Base-by-base conservation (phyloP, 2,329 filamentous ascomycete species). In the Ophiocordyceps robertsii region DNA sequence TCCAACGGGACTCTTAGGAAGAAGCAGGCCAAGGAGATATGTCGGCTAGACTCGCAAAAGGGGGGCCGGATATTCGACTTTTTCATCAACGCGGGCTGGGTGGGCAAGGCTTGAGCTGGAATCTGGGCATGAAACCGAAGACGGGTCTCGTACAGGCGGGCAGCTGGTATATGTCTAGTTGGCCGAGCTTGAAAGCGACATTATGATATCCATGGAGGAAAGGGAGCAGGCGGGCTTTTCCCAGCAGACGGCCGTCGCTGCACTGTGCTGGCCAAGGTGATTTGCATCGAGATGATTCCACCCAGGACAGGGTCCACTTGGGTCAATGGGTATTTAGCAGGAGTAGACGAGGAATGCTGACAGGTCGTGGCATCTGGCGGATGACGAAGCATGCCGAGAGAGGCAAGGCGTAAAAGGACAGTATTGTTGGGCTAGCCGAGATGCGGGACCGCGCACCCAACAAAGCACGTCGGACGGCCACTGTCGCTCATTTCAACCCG, bases 21-120 rank as follows among this genome's bases (percentile, higher is more conserved):
- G 73, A 96, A 95, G 65, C 82, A 90, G 52, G 88, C 88, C 2
- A 84, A 82, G 57, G 84, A 93, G 56, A 81, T 96, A 24, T 89
- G 84, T 56, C 64, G 80, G 58, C 74, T 96, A 41, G 90, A 96
- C 55, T 76, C 79, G 10, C 83, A 84, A 49, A 96, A 95, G 61
- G 82, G 84, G 0, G 81, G 83, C 16, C 75, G 86, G 50, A 78
- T 96, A 44, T 95, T 90, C 63, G 92, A 96, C 60, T 96, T 95
- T 59, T 89, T 95, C 66, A 84, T 94, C 48, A 85, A 88, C 57
- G 81, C 80, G 43, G 92, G 90, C 3, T 96, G 90, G 88, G 81
- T 96, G 46, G 83, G 80, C 29, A 92, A 93, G 67, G 84, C 81
- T 24, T 93, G 48, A 59, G 7, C 3, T 17, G 17, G 9, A 17